Evolutionary conservation across 164 flowering plant genomes (phyloP).

Genomic region (Vitis cinerea): DNA sequence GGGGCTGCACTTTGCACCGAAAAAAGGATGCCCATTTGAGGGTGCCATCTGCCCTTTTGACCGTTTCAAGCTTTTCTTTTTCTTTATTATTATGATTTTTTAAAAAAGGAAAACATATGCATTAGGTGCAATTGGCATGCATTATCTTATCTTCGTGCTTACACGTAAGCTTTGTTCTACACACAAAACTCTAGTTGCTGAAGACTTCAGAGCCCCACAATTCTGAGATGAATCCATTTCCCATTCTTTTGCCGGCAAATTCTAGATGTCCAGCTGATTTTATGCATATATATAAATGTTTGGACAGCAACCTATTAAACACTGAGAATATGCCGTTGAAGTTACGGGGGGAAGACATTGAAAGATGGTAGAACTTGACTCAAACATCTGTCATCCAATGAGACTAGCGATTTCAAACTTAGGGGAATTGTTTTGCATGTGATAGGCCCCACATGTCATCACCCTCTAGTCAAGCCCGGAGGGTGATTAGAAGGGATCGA

Average conservation of each 20-base stretch:
- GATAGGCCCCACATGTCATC: conserved; percentile 15
- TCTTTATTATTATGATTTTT: no score
- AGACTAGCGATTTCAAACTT: neutral
- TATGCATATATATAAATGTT: neutral
- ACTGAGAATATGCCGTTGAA: neutral
- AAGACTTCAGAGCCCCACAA: neutral
- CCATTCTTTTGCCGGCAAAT: neutral
- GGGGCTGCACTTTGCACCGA: conserved; percentile 17
- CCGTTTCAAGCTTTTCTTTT: conserved; percentile 2
- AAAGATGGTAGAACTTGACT: conserved; percentile 18
- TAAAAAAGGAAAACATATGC: neutral
- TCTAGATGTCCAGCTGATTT: no score
- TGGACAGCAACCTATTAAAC: conserved; percentile 8
- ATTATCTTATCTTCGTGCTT: conserved; percentile 32
- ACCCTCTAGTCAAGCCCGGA: conserved; percentile 5
- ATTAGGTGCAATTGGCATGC: conserved; percentile 14
- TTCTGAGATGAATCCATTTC: neutral
- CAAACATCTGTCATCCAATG: conserved; percentile 6
- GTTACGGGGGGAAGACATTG: conserved; percentile 1
- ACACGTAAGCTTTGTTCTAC: conserved; percentile 26
- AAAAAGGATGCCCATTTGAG: conserved; percentile 4
- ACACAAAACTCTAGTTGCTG: conserved; percentile 10
- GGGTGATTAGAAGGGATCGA: conserved; percentile 14
- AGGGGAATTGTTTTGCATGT: conserved; percentile 11
- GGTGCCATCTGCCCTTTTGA: conserved; percentile 25